phyloP scores from a whole-genome alignment of 345 rosid species.

The Boechera divaricarpa region DNA sequence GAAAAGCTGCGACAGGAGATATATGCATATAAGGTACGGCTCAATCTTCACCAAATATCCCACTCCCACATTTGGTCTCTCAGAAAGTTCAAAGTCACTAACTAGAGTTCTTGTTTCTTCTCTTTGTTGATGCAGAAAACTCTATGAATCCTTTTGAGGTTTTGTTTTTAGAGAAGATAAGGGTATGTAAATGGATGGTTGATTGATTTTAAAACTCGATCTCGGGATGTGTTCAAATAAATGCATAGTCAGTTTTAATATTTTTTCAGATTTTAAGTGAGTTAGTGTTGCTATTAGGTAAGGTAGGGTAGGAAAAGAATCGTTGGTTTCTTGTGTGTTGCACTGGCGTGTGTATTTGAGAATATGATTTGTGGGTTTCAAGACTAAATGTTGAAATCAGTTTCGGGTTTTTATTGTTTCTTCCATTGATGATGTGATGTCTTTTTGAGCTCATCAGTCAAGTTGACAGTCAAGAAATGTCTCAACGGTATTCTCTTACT shows the following conservation, averaged over 20 bases:
- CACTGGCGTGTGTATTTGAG: constrained; percentile 31
- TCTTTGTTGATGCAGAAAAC: constrained; percentile 36
- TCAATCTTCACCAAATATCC: not conserved
- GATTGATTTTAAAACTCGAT: constrained; percentile 32
- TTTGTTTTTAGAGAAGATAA: constrained; percentile 13
- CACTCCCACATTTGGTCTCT: not conserved
- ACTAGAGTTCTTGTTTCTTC: constrained; percentile 22
- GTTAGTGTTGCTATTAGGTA: constrained; percentile 36
- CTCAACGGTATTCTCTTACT: not conserved
- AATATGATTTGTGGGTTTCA: constrained; percentile 35
- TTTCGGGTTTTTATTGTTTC: not conserved
- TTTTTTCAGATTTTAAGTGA: constrained; percentile 17
- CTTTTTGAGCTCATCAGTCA: not conserved
- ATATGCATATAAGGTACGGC: constrained; percentile 36
- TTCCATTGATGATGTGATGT: not conserved
- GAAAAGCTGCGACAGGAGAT: constrained; percentile 16
- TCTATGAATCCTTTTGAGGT: constrained; percentile 14
- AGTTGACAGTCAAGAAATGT: not conserved
- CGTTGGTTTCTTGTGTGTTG: constrained; percentile 33
- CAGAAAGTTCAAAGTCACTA: constrained; percentile 18
- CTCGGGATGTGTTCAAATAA: not conserved
- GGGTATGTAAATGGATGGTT: constrained; percentile 41
- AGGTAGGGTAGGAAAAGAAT: constrained; percentile 26
- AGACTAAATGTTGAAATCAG: constrained; percentile 12
- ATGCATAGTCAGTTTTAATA: not conserved